Evolutionary conservation across 2,329 filamentous ascomycete species (phyloP).

Genomic region (Metarhizium robertsii): DNA sequence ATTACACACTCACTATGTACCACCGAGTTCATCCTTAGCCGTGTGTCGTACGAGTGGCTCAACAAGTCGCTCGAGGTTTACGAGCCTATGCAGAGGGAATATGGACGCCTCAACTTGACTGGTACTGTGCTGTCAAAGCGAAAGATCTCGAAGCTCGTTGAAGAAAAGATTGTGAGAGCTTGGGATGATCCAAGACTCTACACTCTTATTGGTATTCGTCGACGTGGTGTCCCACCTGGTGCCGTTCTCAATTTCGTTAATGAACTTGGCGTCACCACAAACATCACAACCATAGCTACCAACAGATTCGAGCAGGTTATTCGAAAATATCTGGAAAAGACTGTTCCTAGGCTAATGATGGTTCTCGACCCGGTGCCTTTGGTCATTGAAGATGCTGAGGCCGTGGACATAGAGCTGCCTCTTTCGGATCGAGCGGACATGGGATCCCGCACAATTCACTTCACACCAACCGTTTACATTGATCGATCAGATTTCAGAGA

Average conservation of each 20-base stretch:
- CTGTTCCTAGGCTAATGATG: constrained; percentile 82
- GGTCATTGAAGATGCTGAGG: constrained; percentile 67
- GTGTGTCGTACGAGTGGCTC: constrained; percentile 85
- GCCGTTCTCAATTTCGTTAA: constrained; percentile 85
- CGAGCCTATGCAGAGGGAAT: constrained; percentile 90
- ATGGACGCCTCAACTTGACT: constrained; percentile 54
- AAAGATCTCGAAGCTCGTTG: constrained; percentile 70
- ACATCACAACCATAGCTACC: constrained; percentile 69
- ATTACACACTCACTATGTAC: constrained; percentile 93
- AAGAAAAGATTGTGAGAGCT: constrained; percentile 66
- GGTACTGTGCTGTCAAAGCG: constrained; percentile 86
- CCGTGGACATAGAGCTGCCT: constrained; percentile 55
- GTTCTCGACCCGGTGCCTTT: constrained; percentile 79
- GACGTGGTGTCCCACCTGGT: constrained; percentile 78
- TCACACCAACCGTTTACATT: constrained; percentile 77
- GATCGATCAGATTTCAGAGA: constrained; percentile 75
- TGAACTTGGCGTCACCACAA: constrained; percentile 83
- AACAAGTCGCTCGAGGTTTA: constrained; percentile 76
- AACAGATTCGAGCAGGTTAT: constrained; percentile 78
- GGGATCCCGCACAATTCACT: constrained; percentile 48
- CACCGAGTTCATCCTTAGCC: constrained; percentile 77
- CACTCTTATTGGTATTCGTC: constrained; percentile 73
- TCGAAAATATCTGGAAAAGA: constrained; percentile 76
- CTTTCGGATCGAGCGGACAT: constrained; percentile 73
- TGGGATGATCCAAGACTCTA: constrained; percentile 92